Conservation (phyloP, 2,329 filamentous ascomycete species). For the Penicillium sp. region DNA sequence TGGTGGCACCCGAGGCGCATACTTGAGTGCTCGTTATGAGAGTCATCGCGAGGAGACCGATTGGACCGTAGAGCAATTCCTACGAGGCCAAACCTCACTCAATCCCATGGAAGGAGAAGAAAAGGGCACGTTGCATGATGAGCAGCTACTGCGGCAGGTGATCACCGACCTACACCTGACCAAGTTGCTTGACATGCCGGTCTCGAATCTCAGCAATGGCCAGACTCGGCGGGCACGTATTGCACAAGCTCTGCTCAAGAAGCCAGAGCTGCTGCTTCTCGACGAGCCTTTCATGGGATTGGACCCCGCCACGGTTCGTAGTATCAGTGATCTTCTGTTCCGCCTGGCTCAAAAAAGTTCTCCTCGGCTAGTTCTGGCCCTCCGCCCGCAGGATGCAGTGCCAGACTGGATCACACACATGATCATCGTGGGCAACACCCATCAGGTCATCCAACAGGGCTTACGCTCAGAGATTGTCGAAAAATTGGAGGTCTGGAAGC, state of each 20-base stretch:
- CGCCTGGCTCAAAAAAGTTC: constrained; percentile 63
- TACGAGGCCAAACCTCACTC: constrained; percentile 77
- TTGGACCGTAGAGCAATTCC: constrained; percentile 76
- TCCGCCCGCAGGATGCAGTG: constrained; percentile 80
- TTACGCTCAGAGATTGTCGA: constrained; percentile 60
- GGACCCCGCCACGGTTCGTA: constrained; percentile 75
- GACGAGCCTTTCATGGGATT: constrained; percentile 97
- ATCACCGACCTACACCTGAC: constrained; percentile 68
- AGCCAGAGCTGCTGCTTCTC: constrained; percentile 77
- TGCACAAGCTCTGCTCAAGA: constrained; percentile 75
- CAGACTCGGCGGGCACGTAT: constrained; percentile 86
- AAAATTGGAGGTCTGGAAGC: constrained; percentile 30
- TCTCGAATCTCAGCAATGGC: constrained; percentile 89
- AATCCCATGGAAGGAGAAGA: constrained; percentile 64
- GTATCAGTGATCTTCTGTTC: constrained; percentile 68
- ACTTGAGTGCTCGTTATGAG: constrained; percentile 88
- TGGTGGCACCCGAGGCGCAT: constrained; percentile 62
- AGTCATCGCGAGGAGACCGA: constrained; percentile 81
- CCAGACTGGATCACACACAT: constrained; percentile 90
- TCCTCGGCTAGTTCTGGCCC: constrained; percentile 72
- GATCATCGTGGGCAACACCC: constrained; percentile 66
- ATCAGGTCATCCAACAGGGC: constrained; percentile 65
- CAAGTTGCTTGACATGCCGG: constrained; percentile 72
- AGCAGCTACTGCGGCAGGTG: constrained; percentile 58
- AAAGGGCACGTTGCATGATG: constrained; percentile 52